Base-by-base conservation (phyloP, 345 rosid genomes). In the Litchi chinensis region DNA sequence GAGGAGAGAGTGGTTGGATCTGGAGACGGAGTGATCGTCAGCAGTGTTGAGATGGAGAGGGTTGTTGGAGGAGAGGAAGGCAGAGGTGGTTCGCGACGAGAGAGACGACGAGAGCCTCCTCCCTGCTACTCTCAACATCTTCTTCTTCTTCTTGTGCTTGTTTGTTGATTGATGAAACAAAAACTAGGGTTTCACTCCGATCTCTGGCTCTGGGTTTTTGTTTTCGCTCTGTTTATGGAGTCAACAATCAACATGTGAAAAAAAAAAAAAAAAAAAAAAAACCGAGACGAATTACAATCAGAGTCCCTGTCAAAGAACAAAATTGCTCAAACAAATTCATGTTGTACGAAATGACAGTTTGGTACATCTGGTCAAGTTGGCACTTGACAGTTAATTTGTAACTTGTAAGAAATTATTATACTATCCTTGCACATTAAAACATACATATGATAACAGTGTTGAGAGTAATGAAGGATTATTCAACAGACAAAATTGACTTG, bases 81-180 rank as follows among this genome's bases (percentile, higher is more conserved):
- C 76, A 62, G 90, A 85, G 73, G 86, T 64, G 5, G 91, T 80
- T 41, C 80, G 83, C 19, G 87, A 77, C 21, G 87, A 78, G 15
- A 83, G 76, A 78, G 92, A 88, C 3, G 92, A 88, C 3, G 91
- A 82, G 79, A 93, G 81, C 83, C 94, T 93, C 89, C 89, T 91
- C 83, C 92, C 95, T 19, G 93, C 93, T 64, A 89, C 79, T 68
- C 95, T 87, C 81, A 95, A 81, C 98, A 93, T 95, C 90, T 75
- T 82, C 77, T 70, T 82, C 77, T 70, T 77, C 76, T 43, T 70
- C 71, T 72, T 26, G 74, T 28, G 3, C 26, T 44, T 22, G 12
- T 3, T 8, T 19, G 24, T 6, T 22, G 54, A 60, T 8, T 5
- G 16, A 63, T 26, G 43, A n/a, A 60, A 19, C 64, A 19, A 60